Evolutionary conservation across 148 eudicot genomes (phyloP).

Genomic region (Beta vulgaris): DNA sequence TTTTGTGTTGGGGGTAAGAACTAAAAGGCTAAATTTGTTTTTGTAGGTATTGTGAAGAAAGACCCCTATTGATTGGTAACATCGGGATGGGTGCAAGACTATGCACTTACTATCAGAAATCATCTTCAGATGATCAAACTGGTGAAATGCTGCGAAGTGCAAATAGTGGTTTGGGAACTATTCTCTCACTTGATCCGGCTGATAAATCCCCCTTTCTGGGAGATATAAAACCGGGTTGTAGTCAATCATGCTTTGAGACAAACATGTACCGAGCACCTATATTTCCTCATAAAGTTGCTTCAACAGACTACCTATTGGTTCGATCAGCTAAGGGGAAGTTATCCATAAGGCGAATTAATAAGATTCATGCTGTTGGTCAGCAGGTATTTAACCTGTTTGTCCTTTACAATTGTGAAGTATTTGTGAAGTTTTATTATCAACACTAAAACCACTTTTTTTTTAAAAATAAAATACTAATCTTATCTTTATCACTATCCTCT

Average conservation of each 20-base stretch:
- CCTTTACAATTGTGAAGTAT: not conserved
- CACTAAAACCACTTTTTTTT: not conserved
- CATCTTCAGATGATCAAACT: constrained; percentile 73
- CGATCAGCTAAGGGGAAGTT: constrained; percentile 96
- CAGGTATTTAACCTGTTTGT: constrained; percentile 48
- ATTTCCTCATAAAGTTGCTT: constrained; percentile 79
- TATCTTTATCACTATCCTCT: not conserved
- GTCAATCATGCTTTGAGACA: constrained; percentile 89
- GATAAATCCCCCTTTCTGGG: constrained; percentile 98
- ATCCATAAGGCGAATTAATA: constrained; percentile 88
- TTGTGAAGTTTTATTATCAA: not conserved
- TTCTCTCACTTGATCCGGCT: constrained; percentile 85
- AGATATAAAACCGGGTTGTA: constrained; percentile 81
- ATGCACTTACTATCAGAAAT: constrained; percentile 92
- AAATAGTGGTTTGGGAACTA: constrained; percentile 61
- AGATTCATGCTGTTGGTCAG: constrained; percentile 90
- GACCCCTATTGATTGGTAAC: constrained; percentile 90
- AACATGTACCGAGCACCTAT: constrained; percentile 94
- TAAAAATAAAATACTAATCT: not conserved
- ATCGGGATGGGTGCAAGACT: constrained; percentile 97
- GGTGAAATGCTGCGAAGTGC: constrained; percentile 60
- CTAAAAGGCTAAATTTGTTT: constrained; percentile 1
- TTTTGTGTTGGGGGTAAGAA: not conserved
- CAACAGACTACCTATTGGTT: constrained; percentile 88
- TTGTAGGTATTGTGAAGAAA: constrained; percentile 94